These are phyloP conservation scores for Alternaria triticimaculans DNA, from an alignment of 2,329 filamentous ascomycete genomes.

Conservation along the genomic window DNA sequence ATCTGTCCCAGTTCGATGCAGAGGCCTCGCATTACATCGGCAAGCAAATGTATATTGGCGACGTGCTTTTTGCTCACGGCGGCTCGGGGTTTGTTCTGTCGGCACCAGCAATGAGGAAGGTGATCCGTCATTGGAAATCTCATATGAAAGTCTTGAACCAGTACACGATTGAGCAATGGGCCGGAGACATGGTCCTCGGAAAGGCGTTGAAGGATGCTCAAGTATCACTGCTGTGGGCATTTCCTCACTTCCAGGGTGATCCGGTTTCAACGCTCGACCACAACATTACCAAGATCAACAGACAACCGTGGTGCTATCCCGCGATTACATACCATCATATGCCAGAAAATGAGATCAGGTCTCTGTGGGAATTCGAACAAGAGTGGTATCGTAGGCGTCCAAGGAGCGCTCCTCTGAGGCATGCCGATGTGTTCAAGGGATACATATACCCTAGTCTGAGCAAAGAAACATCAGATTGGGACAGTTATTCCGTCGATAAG, in stretches of 20 bases:
- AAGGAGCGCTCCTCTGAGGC: background rate
- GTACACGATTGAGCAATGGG: conserved; percentile 57
- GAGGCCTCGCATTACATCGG: conserved; percentile 58
- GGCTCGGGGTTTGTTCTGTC: conserved; percentile 61
- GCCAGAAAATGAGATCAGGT: conserved; percentile 49
- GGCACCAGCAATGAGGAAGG: conserved; percentile 52
- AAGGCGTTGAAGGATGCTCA: conserved; percentile 53
- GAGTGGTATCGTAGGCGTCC: conserved; percentile 1
- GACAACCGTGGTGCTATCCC: conserved; percentile 57
- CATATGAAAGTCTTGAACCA: conserved; percentile 52
- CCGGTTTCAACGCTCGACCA: conserved; percentile 30
- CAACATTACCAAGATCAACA: conserved; percentile 24
- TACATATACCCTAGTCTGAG: conserved; percentile 1
- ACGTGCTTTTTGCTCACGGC: conserved; percentile 60
- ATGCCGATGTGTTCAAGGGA: conserved; percentile 13
- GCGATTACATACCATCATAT: conserved; percentile 58
- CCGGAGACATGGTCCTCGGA: conserved; percentile 59
- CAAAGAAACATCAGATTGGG: background rate
- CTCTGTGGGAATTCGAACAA: conserved; percentile 55
- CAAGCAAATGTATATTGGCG: conserved; percentile 59
- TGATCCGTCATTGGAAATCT: conserved; percentile 41
- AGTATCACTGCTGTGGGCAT: conserved; percentile 29
- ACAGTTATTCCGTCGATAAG: background rate
- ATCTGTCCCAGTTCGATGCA: conserved; percentile 58
- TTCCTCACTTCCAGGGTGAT: conserved; percentile 30